Conservation (phyloP, 75 land plant genomes). For the Pseudotsuga menziesii region DNA sequence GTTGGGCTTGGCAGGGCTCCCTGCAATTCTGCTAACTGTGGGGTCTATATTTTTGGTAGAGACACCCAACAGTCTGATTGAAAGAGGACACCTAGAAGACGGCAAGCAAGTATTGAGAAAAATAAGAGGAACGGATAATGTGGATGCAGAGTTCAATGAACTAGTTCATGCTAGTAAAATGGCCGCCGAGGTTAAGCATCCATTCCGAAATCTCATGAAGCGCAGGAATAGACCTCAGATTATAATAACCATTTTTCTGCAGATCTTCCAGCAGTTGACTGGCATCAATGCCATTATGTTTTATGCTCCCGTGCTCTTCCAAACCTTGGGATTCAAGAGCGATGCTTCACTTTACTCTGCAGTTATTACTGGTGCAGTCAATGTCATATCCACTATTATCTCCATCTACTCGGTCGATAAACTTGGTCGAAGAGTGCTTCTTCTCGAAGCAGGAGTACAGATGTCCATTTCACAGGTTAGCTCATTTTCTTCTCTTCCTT, state of each 20-base stretch:
- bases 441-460: slow-evolving; percentile 69
- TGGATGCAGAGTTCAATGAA: slow-evolving; percentile 12
- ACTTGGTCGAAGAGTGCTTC: slow-evolving; percentile 62
- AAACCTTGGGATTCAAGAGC: slow-evolving; percentile 69
- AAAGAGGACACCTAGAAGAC: neutral
- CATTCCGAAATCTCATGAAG: slow-evolving; percentile 59
- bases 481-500: too few relatives aligned
- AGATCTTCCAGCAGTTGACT: slow-evolving; percentile 77
- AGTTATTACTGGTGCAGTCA: slow-evolving; percentile 47
- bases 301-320: slow-evolving; percentile 86
- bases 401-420: slow-evolving; percentile 64
- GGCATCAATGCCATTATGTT: slow-evolving; percentile 86
- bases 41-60: slow-evolving; percentile 5
- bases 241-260: slow-evolving; percentile 54
- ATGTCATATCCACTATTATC: slow-evolving; percentile 47
- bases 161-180: slow-evolving; percentile 2
- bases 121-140: slow-evolving; percentile 6
- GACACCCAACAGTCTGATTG: slow-evolving; percentile 23
- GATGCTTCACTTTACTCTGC: slow-evolving; percentile 66
- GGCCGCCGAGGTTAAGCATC: slow-evolving; percentile 27
- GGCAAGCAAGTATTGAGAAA: neutral
- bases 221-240: slow-evolving; percentile 64
- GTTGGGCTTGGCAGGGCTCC: slow-evolving; percentile 58
- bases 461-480: slow-evolving; percentile 63
- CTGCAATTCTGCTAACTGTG: slow-evolving; percentile 39